These are phyloP conservation scores for Stephania yunnanensis DNA, from an alignment of 164 flowering plant species.

Conservation along the genomic window DNA sequence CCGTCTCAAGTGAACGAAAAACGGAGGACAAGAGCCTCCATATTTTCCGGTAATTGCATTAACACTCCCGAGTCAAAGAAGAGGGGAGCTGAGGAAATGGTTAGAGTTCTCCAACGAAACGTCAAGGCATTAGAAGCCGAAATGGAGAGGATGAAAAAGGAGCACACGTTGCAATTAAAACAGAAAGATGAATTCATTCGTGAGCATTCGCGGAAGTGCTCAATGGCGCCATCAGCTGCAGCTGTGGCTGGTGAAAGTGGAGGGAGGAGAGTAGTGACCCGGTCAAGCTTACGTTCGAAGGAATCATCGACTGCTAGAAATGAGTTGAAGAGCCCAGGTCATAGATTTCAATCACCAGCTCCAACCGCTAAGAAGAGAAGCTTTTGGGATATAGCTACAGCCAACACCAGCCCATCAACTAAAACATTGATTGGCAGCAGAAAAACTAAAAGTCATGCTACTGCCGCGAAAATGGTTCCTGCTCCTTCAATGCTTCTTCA, in stretches of 20 bases:
- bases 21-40: conserved; percentile 38
- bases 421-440: conserved; percentile 43
- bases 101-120: conserved; percentile 38
- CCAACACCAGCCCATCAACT: conserved; percentile 74
- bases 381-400: conserved; percentile 85
- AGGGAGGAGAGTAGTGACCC: conserved; percentile 41
- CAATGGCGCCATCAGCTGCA: conserved; percentile 23
- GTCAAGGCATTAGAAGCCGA: conserved; percentile 59
- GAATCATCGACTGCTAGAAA: conserved; percentile 23
- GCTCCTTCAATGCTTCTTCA: conserved; percentile 91
- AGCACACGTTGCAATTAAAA: conserved; percentile 56
- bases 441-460: conserved; percentile 71
- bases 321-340: conserved; percentile 64
- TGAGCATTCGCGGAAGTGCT: conserved; percentile 42
- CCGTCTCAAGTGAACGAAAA: conserved; percentile 47
- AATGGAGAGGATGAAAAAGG: conserved; percentile 62
- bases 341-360: conserved; percentile 65
- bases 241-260: conserved; percentile 12
- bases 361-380: conserved; percentile 76
- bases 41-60: conserved; percentile 50
- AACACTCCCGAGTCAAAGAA: conserved; percentile 56
- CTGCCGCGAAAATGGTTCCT: conserved; percentile 29
- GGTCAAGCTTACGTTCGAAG: conserved; percentile 50
- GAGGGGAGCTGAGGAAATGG: conserved; percentile 42
- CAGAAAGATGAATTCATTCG: conserved; percentile 65